Evolutionary conservation across 371 early-diverging fungal species (phyloP).

Genomic region (Mortierella sp.): DNA sequence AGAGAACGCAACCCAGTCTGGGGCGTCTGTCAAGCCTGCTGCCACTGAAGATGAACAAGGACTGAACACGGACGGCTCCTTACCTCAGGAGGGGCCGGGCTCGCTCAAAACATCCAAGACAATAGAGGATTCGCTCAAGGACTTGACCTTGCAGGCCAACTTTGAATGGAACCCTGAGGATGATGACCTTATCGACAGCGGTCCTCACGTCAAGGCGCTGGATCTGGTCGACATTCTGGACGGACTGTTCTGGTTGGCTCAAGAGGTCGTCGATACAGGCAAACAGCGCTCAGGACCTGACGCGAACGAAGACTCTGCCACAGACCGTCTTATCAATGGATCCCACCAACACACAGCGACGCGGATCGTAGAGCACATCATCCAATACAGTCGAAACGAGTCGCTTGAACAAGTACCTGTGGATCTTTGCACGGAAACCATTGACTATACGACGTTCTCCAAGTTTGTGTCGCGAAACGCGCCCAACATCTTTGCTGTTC

Average conservation of each 20-base stretch:
- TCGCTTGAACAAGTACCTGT: slow-evolving; percentile 11
- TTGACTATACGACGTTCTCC: slow-evolving; percentile 44
- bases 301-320: not conserved
- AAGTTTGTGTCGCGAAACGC: slow-evolving; percentile 60
- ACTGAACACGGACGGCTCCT: not conserved
- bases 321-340: not conserved
- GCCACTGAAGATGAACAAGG: not conserved
- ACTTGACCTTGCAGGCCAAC: slow-evolving; percentile 20
- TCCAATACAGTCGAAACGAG: slow-evolving; percentile 20
- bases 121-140: slow-evolving; percentile 38
- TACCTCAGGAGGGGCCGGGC: slow-evolving; percentile 4
- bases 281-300: no score
- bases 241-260: slow-evolving; percentile 35
- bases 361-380: slow-evolving; percentile 30
- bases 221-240: slow-evolving; percentile 38
- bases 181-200: slow-evolving; percentile 12
- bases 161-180: slow-evolving; percentile 53
- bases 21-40: not conserved
- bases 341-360: slow-evolving; percentile 22
- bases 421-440: slow-evolving; percentile 23
- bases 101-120: slow-evolving; percentile 24
- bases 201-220: slow-evolving; percentile 28
- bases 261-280: slow-evolving; percentile 3
- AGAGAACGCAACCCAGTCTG: slow-evolving; percentile 2
- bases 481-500: slow-evolving; percentile 60